Conservation (phyloP, 1,284 basidiomycete genomes). For the Lentinus polychrous region DNA sequence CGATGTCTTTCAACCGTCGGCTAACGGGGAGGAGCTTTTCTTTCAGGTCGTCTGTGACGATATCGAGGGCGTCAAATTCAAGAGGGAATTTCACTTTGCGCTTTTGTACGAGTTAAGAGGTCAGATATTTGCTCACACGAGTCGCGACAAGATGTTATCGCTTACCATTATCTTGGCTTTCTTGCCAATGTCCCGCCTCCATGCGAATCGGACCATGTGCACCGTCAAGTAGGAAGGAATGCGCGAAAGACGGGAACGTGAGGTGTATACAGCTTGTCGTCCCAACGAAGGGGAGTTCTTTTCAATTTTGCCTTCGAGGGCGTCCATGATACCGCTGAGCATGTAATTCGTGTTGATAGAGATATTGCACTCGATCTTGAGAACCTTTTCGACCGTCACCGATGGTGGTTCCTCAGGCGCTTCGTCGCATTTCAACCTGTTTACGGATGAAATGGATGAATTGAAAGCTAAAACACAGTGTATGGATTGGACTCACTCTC, state of each 20-base stretch:
- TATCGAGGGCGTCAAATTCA: conserved; percentile 82
- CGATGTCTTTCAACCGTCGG: conserved; percentile 68
- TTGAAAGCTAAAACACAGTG: not conserved
- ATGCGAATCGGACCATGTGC: conserved; percentile 95
- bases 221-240: conserved; percentile 83
- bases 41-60: conserved; percentile 77
- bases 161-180: conserved; percentile 88
- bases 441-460: not conserved
- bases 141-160: not conserved
- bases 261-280: conserved; percentile 80
- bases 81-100: conserved; percentile 91
- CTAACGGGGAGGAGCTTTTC: conserved; percentile 67
- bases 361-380: conserved; percentile 95
- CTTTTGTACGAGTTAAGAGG: conserved; percentile 31
- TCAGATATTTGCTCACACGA: not conserved
- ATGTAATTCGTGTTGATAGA: conserved; percentile 83
- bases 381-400: conserved; percentile 63
- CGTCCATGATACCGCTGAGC: conserved; percentile 81
- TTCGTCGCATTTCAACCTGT: conserved; percentile 73
- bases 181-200: conserved; percentile 87
- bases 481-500: conserved; percentile 54
- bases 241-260: conserved; percentile 77
- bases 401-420: conserved; percentile 73
- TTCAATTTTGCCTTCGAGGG: conserved; percentile 80
- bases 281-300: conserved; percentile 80